Evolutionary conservation across 192 early-diverging fungal genomes (phyloP).

Genomic region (Phycomyces blakesleeanus): DNA sequence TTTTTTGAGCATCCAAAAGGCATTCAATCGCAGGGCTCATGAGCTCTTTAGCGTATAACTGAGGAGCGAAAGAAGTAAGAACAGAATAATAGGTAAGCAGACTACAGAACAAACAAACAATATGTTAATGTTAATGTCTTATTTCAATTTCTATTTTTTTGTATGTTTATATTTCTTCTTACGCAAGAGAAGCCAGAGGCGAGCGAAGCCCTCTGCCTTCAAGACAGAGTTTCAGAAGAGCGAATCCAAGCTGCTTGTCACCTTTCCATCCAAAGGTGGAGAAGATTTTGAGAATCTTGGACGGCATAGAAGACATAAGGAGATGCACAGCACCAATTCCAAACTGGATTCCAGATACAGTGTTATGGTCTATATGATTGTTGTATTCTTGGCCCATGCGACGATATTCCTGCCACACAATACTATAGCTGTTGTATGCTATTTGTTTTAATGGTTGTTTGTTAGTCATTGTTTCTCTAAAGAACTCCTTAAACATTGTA

Average conservation of each 20-base stretch:
- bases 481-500: too few relatives aligned
- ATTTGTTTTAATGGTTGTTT: too few relatives aligned
- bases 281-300: slow-evolving; percentile 36
- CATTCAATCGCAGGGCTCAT: slow-evolving; percentile 36
- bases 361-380: slow-evolving; percentile 47
- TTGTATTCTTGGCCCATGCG: slow-evolving; percentile 46
- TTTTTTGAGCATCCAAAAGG: slow-evolving; percentile 44
- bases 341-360: slow-evolving; percentile 51
- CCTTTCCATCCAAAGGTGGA: slow-evolving; percentile 49
- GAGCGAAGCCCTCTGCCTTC: slow-evolving; percentile 51
- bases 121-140: neutral
- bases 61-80: slow-evolving; percentile 49
- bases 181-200: slow-evolving; percentile 50
- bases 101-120: slow-evolving; percentile 4
- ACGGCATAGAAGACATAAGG: slow-evolving; percentile 30
- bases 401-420: slow-evolving; percentile 54
- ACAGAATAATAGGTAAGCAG: slow-evolving; percentile 47
- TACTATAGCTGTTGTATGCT: slow-evolving; percentile 52
- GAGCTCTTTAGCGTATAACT: slow-evolving; percentile 42
- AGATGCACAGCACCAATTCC: slow-evolving; percentile 39
- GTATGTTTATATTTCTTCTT: slow-evolving; percentile 14
- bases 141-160: neutral
- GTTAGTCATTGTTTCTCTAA: too few relatives aligned
- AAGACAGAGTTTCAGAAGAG: slow-evolving; percentile 42
- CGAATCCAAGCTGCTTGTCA: slow-evolving; percentile 52